Base-by-base conservation (phyloP, 352 stramenopile genomes). In the Phytopythium cucurbitacearum region DNA sequence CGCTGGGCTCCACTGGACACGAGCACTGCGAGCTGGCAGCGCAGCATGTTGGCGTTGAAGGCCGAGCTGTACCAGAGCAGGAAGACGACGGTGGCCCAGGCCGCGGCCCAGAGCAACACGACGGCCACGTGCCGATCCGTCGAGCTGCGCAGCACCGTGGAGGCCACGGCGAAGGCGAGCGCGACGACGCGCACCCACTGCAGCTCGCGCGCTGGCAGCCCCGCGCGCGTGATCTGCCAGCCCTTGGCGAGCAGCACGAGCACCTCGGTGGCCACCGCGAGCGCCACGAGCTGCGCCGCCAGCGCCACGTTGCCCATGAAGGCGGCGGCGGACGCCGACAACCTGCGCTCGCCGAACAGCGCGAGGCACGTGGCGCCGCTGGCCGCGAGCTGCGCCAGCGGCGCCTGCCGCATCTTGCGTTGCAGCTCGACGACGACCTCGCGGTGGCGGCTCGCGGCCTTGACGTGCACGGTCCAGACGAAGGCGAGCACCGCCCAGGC, bases 31-130 rank as follows among this genome's bases (percentile, higher is more conserved):
- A 89, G 65, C 62, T 87, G 78, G 37, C 76, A 85, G 38, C 73
- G 75, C 53, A 89, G 73, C 73, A 85, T 79, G 57, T 85, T 85
- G 40, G 85, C 61, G 44, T 89, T 85, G 59, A 85, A 83, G 0
- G 73, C 67, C 34, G 75, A 84, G 56, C 83, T 80, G 65, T 84
- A 85, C 78, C 75, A 87, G 47, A 87, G 59, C 68, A 85, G 76
- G 48, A 85, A 85, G 32, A 87, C 73, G 2, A 89, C 53, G 4
- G 57, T 67, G 7, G 68, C 68, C 73, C 73, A 89, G 0, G 78
- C 65, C 4, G 80, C 47, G 3, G 70, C 75, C 77, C 72, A 88
- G 5, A 85, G 54, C 12, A 85, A 34, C 21, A 85, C 70, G 28
- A 87, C 49, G 3, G 63, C 62, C 37, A 79, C 49, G 51, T 84